Evolutionary conservation across 1,284 basidiomycete species (phyloP), one percentile per base, ranked within the genome.

Genomic region (Irpex sp.): DNA sequence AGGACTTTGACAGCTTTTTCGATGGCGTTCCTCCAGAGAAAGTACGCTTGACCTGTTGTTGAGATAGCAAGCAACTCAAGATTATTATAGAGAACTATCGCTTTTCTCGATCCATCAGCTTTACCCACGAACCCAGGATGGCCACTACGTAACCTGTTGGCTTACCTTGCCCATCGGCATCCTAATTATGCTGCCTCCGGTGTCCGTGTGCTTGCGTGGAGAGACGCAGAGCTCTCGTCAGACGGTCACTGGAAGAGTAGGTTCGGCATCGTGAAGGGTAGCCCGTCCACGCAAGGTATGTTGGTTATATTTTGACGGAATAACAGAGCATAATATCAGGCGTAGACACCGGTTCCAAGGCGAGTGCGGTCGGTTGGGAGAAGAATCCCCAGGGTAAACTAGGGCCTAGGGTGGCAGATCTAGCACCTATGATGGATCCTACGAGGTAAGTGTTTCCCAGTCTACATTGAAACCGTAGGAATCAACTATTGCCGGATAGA

Each of bases 351-450:
- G 68, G 63, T 37, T 68, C 61, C 36, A 81, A 79, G 46, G 91
- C 90, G 0, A 76, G 77, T 11, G 90, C 91, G 0, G 92, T 97
- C 0, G 97, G 97, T 1, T 99, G 97, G 97, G 96, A 99, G 78
- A 92, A 94, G 78, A 96, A 96, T 68, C 77, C 81, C 66, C 80
- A 89, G 71, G 90, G 90, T 11, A 97, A 96, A 72, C 80, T 99
- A 4, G 92, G 87, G 0, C 93, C 95, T 17, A 83, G 94, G n/a
- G 72, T 96, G 51, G 95, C 94, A 0, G 95, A 98, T 77, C 77
- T 99, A 3, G 95, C 93, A 5, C 92, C 95, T 0, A 92, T 97
- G 88, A 96, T 98, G 93, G 95, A 98, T 74, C 97, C 97, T 0
- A 78, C 81, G 1, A 82, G 88, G 88, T 89, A 68, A 35, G 53